Evolutionary conservation across 805 yeast genomes (phyloP).

Genomic region (Lipomyces sp.): DNA sequence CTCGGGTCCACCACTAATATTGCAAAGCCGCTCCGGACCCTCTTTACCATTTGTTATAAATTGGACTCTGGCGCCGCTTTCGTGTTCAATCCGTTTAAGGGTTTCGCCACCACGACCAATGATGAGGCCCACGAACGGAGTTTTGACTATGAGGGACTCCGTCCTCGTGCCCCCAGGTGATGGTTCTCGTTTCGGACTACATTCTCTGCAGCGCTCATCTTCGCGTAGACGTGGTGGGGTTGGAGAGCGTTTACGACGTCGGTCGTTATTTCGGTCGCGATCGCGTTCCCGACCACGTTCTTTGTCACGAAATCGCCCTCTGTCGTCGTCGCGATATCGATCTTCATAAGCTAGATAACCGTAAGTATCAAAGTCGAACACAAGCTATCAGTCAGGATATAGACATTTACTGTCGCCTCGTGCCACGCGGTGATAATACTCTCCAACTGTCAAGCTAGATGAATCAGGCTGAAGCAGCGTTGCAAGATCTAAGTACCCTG

Average conservation of each 20-base stretch:
- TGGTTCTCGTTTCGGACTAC: conserved; percentile 30
- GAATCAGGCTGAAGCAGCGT: conserved; percentile 17
- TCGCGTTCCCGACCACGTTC: conserved; percentile 25
- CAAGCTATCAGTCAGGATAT: not conserved
- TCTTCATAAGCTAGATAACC: not conserved
- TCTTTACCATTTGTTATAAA: conserved; percentile 38
- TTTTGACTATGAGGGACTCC: conserved; percentile 31
- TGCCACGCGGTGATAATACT: conserved; percentile 11
- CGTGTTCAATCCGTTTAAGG: conserved; percentile 34
- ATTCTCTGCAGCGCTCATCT: conserved; percentile 27
- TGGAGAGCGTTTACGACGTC: conserved; percentile 21
- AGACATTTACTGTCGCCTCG: conserved; percentile 6
- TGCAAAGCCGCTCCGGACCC: conserved; percentile 38
- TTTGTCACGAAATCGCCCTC: conserved; percentile 14
- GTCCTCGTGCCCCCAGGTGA: conserved; percentile 37
- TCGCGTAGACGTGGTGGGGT: conserved; percentile 32
- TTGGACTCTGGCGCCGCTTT: conserved; percentile 38
- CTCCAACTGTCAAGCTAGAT: conserved; percentile 25
- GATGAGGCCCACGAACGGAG: conserved; percentile 38
- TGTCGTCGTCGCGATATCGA: conserved; percentile 17
- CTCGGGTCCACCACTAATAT: conserved; percentile 29
- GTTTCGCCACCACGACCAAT: conserved; percentile 41
- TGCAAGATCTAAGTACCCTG: conserved; percentile 22
- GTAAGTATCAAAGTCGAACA: not conserved
- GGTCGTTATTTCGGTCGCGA: conserved; percentile 13